Percentiles rank a stretch among this genome's conserved stretches.
Evolutionary conservation across 2,329 filamentous ascomycete genomes (phyloP).

Genomic region (Cladophialophora exuberans): DNA sequence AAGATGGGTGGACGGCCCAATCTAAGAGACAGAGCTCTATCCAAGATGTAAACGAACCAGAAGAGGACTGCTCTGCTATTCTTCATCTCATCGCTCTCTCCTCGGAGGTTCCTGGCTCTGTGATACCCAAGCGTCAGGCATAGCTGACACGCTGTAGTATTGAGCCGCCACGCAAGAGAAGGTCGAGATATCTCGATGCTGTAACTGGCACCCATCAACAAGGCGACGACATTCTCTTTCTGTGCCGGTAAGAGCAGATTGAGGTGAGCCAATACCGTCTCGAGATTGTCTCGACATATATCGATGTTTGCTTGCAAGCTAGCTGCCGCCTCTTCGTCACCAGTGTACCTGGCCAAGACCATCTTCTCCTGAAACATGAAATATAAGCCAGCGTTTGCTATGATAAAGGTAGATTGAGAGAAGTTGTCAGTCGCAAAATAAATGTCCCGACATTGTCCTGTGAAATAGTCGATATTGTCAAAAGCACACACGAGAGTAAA

Average conservation of each 20-base stretch:
- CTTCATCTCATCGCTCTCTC: neutral
- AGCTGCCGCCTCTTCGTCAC: neutral
- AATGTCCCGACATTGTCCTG: neutral
- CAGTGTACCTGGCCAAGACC: too few relatives aligned
- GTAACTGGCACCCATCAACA: neutral
- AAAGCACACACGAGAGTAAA: neutral
- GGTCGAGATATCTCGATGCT: neutral
- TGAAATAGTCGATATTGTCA: neutral
- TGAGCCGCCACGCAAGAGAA: neutral
- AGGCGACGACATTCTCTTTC: neutral
- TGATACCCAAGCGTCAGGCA: constrained; percentile 1
- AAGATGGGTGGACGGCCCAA: neutral
- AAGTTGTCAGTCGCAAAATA: neutral
- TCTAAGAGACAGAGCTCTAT: neutral
- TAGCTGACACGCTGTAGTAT: neutral
- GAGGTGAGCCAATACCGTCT: neutral
- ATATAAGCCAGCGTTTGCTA: neutral
- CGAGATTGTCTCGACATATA: neutral
- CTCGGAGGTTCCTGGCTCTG: neutral
- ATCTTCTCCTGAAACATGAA: neutral
- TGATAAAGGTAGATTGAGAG: neutral
- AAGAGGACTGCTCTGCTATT: neutral
- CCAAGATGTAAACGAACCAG: constrained; percentile 3
- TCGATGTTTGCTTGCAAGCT: neutral
- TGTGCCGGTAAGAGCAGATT: neutral